These are phyloP conservation scores for Rugosomyces carneus DNA, from an alignment of 1,284 basidiomycete species.

Conservation along the genomic window DNA sequence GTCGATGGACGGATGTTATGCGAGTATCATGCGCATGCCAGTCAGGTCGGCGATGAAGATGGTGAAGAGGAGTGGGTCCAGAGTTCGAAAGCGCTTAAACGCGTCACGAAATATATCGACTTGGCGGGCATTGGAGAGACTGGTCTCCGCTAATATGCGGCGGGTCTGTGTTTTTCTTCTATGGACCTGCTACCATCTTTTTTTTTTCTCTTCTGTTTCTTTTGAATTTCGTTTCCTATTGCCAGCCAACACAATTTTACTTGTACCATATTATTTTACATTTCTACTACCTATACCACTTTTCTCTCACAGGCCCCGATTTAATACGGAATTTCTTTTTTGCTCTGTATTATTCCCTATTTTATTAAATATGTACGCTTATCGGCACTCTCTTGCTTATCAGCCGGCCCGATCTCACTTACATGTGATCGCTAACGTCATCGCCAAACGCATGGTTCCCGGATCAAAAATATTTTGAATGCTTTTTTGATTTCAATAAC, in stretches of 20 bases:
- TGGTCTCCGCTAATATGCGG: constrained; percentile 7
- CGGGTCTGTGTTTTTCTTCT: not conserved
- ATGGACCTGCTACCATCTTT: not conserved
- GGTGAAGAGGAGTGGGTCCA: constrained; percentile 27
- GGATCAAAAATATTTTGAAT: no score
- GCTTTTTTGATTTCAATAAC: no score
- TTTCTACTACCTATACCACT: not conserved
- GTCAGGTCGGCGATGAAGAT: constrained; percentile 25
- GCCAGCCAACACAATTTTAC: not conserved
- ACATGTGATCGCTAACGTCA: no score
- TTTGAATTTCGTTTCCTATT: not conserved
- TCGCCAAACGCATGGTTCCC: no score
- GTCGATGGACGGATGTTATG: constrained; percentile 77
- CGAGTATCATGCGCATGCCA: constrained; percentile 58
- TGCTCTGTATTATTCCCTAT: not conserved
- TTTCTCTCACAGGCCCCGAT: not conserved
- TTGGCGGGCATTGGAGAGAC: constrained; percentile 25
- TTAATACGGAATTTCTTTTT: not conserved
- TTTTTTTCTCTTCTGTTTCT: no score
- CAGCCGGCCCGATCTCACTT: no score
- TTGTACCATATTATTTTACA: not conserved
- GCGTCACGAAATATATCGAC: constrained; percentile 63
- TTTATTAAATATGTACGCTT: not conserved
- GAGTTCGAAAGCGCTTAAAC: constrained; percentile 49
- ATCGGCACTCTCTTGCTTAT: no score